Base-by-base conservation (phyloP, 805 yeast species). In the Pichia thaimueangensis region DNA sequence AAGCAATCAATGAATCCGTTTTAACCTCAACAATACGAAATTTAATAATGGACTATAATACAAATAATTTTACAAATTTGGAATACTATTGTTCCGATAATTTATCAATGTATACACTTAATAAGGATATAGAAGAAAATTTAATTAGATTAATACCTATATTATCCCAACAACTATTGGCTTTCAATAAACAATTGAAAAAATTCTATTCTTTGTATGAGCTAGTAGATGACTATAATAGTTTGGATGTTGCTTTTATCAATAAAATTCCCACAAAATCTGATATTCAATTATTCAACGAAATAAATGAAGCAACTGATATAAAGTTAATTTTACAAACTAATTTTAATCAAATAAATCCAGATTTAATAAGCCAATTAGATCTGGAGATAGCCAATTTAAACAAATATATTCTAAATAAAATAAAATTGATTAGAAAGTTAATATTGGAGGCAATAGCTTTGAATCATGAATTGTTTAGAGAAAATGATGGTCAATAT, bases 351-450 rank as follows among this genome's bases (percentile, higher is more conserved):
- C 48, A 57, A 20, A 39, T 56, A 2, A 53, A 58, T 25, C 64
- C 63, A 3, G 35, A 16, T 3, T 35, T 60, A 22, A 41, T 50
- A 25, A 48, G 48, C 28, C 49, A 49, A 37, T 48, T 66, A 13
- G 58, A 57, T 34, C 43, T 42, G 16, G 68, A 68, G 42, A 55
- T 57, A 17, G 47, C 39, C 6, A 49, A 52, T 33, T 48, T 64
- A 25, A 50, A 59, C 41, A 44, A 34, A 9, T 30, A 45, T 13
- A 47, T 52, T 3, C 27, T 30, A 6, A 21, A 34, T 3, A 41
- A 49, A 37, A 23, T 34, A 3, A 22, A 41, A 6, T 10, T 8
- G 12, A 10, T 41, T 5, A 42, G 30, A 29, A 8, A 33, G 16
- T 23, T 38, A 22, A 38, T 47, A 20, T 34, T 31, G 5, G 16